phyloP scores from a whole-genome alignment of 768 basidiomycete genomes.

The Boletus rubropictus region DNA sequence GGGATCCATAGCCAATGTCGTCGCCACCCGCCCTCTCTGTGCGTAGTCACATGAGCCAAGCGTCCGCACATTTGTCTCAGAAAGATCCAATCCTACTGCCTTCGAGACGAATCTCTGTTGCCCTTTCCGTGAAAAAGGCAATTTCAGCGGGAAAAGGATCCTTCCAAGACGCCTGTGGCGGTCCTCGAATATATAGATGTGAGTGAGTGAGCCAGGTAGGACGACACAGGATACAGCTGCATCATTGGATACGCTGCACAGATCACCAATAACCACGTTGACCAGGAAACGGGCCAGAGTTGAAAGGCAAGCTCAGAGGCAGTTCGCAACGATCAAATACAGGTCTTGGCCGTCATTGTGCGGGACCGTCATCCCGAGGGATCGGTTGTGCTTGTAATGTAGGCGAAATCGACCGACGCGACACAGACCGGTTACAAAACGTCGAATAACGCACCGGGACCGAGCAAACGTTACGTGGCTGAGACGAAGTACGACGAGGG shows the following conservation, averaged over 20 bases:
- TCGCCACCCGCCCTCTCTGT: constrained; percentile 19
- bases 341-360: constrained; percentile 31
- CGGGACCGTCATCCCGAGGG: neutral
- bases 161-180: constrained; percentile 9
- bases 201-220: constrained; percentile 9
- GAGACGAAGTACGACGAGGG: constrained; percentile 16
- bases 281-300: constrained; percentile 17
- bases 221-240: constrained; percentile 4
- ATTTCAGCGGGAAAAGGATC: constrained; percentile 31
- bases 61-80: constrained; percentile 11
- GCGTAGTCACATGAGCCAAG: constrained; percentile 11
- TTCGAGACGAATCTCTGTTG: constrained; percentile 58
- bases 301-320: constrained; percentile 21
- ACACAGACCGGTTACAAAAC: constrained; percentile 18
- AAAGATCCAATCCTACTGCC: constrained; percentile 30
- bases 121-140: constrained; percentile 39
- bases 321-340: constrained; percentile 13
- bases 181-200: constrained; percentile 13
- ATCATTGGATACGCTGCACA: constrained; percentile 10
- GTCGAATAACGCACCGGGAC: constrained; percentile 23
- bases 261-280: constrained; percentile 5
- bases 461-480: constrained; percentile 36
- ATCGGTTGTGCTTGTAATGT: neutral
- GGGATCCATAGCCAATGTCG: constrained; percentile 2
- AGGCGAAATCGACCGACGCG: constrained; percentile 5